Percentiles rank a stretch among this genome's conserved stretches.
These are phyloP conservation scores for Boletus coccyginus DNA, from an alignment of 768 basidiomycete genomes.

Conservation along the genomic window DNA sequence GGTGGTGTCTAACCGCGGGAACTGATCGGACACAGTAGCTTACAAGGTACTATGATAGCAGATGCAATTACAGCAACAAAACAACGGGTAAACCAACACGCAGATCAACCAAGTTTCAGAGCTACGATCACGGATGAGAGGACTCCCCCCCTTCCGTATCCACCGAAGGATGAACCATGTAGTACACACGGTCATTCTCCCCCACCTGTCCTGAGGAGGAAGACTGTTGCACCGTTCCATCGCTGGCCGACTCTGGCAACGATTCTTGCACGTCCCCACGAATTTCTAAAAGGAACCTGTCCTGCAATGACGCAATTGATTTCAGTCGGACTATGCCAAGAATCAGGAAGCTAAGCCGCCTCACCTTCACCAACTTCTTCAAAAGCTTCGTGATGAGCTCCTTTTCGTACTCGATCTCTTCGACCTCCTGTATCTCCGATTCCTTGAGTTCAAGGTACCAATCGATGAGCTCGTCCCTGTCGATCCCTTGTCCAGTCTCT, in stretches of 20 bases:
- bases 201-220: slow-evolving; percentile 50
- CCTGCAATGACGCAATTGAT: slow-evolving; percentile 41
- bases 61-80: background rate
- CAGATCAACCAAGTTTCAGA: slow-evolving; percentile 4
- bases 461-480: slow-evolving; percentile 89
- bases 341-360: background rate
- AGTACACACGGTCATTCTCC: slow-evolving; percentile 69
- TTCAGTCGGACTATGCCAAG: slow-evolving; percentile 1
- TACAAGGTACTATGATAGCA: background rate
- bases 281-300: slow-evolving; percentile 81
- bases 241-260: slow-evolving; percentile 59
- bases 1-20: slow-evolving; percentile 2
- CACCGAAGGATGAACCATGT: slow-evolving; percentile 89
- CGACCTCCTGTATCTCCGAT: slow-evolving; percentile 74
- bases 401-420: slow-evolving; percentile 87
- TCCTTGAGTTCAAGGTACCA: slow-evolving; percentile 96
- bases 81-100: slow-evolving; percentile 7
- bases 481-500: slow-evolving; percentile 71
- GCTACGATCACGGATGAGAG: slow-evolving; percentile 26
- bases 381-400: slow-evolving; percentile 89
- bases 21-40: background rate
- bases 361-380: slow-evolving; percentile 86
- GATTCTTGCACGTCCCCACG: slow-evolving; percentile 82
- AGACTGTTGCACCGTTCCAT: slow-evolving; percentile 47
- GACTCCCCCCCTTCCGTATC: slow-evolving; percentile 58